Conservation (phyloP, 306 rosid species). For the Vigna nakashimae region DNA sequence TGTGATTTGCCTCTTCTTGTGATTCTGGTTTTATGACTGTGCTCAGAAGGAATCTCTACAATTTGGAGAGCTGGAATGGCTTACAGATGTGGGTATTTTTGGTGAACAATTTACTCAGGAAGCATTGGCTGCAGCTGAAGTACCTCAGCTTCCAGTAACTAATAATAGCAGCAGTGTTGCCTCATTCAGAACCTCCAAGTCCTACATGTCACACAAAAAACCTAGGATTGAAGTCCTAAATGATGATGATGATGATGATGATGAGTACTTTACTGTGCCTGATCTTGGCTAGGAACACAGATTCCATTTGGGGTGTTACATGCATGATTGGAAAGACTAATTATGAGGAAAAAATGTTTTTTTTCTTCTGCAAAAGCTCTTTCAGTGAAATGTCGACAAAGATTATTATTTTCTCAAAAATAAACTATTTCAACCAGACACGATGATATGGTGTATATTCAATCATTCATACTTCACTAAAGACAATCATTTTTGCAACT, state of each 20-base stretch:
- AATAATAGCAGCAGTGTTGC: slow-evolving; percentile 51
- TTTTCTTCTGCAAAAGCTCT: background rate
- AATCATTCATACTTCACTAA: slow-evolving; percentile 41
- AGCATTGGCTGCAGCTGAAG: slow-evolving; percentile 92
- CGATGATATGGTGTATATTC: slow-evolving; percentile 43
- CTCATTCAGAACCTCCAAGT: slow-evolving; percentile 64
- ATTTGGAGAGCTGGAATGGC: slow-evolving; percentile 92
- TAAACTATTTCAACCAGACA: background rate
- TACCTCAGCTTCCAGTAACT: slow-evolving; percentile 82
- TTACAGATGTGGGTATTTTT: slow-evolving; percentile 69
- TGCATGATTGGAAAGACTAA: slow-evolving; percentile 6
- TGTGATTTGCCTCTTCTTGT: slow-evolving; percentile 5
- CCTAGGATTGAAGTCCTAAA: slow-evolving; percentile 66
- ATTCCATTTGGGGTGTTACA: background rate
- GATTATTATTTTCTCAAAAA: slow-evolving; percentile 24
- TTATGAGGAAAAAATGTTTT: slow-evolving; percentile 12
- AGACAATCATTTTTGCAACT: slow-evolving; percentile 36
- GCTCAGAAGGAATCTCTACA: slow-evolving; percentile 77
- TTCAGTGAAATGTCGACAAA: slow-evolving; percentile 6
- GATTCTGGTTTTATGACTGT: slow-evolving; percentile 18
- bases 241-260: slow-evolving; percentile 69
- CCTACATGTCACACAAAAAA: slow-evolving; percentile 68
- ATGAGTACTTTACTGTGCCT: slow-evolving; percentile 90
- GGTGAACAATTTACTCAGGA: slow-evolving; percentile 74
- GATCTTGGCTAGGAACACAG: slow-evolving; percentile 72